Evolutionary conservation across 1,284 basidiomycete genomes (phyloP).

Genomic region (Sporisorium graminicola): DNA sequence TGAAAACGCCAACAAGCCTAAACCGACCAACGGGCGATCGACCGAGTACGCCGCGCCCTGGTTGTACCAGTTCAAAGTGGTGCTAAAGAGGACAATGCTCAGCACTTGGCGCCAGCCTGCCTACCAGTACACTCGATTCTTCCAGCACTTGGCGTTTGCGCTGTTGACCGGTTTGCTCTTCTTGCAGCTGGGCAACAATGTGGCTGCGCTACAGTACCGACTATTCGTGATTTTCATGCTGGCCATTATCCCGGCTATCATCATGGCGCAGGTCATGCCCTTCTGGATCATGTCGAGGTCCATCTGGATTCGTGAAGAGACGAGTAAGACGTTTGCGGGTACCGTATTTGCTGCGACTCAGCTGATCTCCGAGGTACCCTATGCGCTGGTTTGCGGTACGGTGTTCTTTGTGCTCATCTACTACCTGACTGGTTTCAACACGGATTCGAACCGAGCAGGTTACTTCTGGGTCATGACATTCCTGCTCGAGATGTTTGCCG

Average conservation of each 20-base stretch:
- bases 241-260: slow-evolving; percentile 79
- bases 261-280: slow-evolving; percentile 85
- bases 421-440: slow-evolving; percentile 77
- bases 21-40: slow-evolving; percentile 64
- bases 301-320: slow-evolving; percentile 63
- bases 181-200: slow-evolving; percentile 79
- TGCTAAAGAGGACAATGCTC: slow-evolving; percentile 79
- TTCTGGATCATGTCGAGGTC: slow-evolving; percentile 83
- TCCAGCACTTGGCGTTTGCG: slow-evolving; percentile 75
- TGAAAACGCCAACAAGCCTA: slow-evolving; percentile 69
- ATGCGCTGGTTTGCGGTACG: slow-evolving; percentile 74
- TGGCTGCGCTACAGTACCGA: slow-evolving; percentile 84
- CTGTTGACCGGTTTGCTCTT: slow-evolving; percentile 86
- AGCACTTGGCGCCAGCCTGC: slow-evolving; percentile 69
- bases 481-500: slow-evolving; percentile 55
- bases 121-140: slow-evolving; percentile 77
- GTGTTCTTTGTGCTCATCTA: slow-evolving; percentile 62
- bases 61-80: slow-evolving; percentile 81
- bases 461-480: slow-evolving; percentile 77
- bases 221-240: slow-evolving; percentile 77
- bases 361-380: slow-evolving; percentile 75
- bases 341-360: slow-evolving; percentile 69
- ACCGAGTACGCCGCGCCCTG: slow-evolving; percentile 77
- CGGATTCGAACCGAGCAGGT: slow-evolving; percentile 74
- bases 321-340: slow-evolving; percentile 59